Evolutionary conservation across 139 green algal genomes (phyloP).

Genomic region (Desmodesmus armatus): DNA sequence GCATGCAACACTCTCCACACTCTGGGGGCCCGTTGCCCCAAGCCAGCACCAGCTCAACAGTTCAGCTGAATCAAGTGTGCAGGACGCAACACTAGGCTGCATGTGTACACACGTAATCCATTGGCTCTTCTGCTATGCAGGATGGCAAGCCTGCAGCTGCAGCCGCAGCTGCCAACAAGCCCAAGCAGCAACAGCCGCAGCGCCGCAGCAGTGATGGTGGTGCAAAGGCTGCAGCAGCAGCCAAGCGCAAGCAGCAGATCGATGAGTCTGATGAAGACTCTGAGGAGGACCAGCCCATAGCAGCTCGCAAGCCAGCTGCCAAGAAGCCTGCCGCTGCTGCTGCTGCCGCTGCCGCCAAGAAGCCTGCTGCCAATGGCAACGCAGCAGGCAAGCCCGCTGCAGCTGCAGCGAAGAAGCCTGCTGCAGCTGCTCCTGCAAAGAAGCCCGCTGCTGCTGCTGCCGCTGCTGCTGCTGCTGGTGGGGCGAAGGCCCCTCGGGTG

Average conservation of each 20-base stretch:
- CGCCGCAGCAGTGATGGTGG: slow-evolving; percentile 3
- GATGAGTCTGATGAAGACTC: neutral
- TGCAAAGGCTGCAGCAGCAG: slow-evolving; percentile 10
- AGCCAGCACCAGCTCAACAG: too few relatives aligned
- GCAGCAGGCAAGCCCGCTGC: neutral
- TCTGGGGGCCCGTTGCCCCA: too few relatives aligned
- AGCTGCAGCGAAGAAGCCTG: slow-evolving; percentile 10
- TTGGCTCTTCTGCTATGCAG: too few relatives aligned
- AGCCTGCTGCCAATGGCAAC: too few relatives aligned
- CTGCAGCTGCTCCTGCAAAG: neutral
- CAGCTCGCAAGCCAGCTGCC: slow-evolving; percentile 21
- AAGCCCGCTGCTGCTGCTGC: slow-evolving; percentile 2
- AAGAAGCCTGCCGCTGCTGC: too few relatives aligned
- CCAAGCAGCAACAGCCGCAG: slow-evolving; percentile 25
- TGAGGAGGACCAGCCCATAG: slow-evolving; percentile 3
- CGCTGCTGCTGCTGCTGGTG: slow-evolving; percentile 7
- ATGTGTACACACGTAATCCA: neutral
- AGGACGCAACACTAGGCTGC: neutral
- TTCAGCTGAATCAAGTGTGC: too few relatives aligned
- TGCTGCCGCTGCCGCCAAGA: neutral
- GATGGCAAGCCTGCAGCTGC: slow-evolving; percentile 25
- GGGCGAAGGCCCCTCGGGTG: slow-evolving; percentile 36
- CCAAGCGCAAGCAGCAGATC: slow-evolving; percentile 25
- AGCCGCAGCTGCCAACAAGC: neutral
- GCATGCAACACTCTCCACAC: too few relatives aligned